Evolutionary conservation across 2,329 filamentous ascomycete genomes (phyloP).

Genomic region (Hortaea werneckii): DNA sequence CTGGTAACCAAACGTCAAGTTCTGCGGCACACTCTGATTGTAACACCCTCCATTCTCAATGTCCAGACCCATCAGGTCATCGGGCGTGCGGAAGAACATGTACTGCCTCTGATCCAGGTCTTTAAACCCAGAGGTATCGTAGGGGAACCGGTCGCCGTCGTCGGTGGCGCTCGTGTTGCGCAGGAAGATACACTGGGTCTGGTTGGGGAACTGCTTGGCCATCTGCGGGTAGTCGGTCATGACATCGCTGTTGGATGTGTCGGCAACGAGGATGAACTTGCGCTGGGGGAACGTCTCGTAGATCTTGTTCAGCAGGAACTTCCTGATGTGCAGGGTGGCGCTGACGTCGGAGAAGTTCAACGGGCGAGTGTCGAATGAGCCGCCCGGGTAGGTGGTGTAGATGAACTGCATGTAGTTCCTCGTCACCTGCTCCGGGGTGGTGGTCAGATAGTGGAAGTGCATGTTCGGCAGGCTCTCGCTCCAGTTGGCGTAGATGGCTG

Average conservation of each 20-base stretch:
- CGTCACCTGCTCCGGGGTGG: conserved; percentile 67
- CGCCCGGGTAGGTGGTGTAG: conserved; percentile 65
- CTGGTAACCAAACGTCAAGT: conserved; percentile 60
- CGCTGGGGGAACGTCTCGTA: conserved; percentile 66
- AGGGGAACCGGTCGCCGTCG: conserved; percentile 56
- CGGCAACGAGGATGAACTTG: conserved; percentile 66
- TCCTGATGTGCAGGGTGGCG: conserved; percentile 63
- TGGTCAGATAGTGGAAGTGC: conserved; percentile 76
- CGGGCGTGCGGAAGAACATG: conserved; percentile 69
- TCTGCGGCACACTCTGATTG: conserved; percentile 55
- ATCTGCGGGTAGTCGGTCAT: conserved; percentile 50
- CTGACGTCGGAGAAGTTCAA: conserved; percentile 68
- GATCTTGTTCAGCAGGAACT: conserved; percentile 58
- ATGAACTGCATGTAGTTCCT: conserved; percentile 72
- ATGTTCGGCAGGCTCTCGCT: conserved; percentile 53
- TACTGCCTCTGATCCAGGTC: conserved; percentile 55
- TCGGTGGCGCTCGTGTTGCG: conserved; percentile 67
- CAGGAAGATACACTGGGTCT: conserved; percentile 68
- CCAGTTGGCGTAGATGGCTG: conserved; percentile 68
- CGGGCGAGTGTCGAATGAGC: conserved; percentile 67
- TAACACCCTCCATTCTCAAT: conserved; percentile 58
- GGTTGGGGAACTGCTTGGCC: conserved; percentile 55
- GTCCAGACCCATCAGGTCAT: conserved; percentile 58
- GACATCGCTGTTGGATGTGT: conserved; percentile 67
- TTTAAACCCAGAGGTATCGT: conserved; percentile 63